Conservation (phyloP, 805 yeast species). For the Candida germanica region DNA sequence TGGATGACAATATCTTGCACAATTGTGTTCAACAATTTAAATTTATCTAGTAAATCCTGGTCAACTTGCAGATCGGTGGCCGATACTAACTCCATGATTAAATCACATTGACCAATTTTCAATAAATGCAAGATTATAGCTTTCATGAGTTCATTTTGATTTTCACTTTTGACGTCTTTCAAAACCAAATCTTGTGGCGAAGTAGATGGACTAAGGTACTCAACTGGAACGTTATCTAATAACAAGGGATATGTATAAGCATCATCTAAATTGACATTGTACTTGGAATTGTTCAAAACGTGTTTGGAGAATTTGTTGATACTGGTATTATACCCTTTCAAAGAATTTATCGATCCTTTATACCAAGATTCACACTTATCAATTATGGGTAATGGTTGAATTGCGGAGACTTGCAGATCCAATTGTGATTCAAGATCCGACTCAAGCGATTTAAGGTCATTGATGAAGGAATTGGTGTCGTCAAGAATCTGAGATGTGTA, state of each 20-base stretch:
- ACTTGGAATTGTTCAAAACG: slow-evolving; percentile 25
- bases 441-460: slow-evolving; percentile 5
- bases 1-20: slow-evolving; percentile 29
- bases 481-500: not conserved
- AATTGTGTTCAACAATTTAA: slow-evolving; percentile 27
- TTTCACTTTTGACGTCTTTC: slow-evolving; percentile 18
- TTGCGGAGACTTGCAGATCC: slow-evolving; percentile 1
- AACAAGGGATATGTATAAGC: slow-evolving; percentile 39
- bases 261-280: slow-evolving; percentile 33
- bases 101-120: slow-evolving; percentile 38
- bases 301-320: slow-evolving; percentile 34
- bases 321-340: slow-evolving; percentile 36
- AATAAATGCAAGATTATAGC: slow-evolving; percentile 38
- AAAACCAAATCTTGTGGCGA: slow-evolving; percentile 7
- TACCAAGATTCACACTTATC: slow-evolving; percentile 30
- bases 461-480: not conserved
- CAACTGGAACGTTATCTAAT: slow-evolving; percentile 25
- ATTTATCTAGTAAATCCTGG: slow-evolving; percentile 21
- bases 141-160: slow-evolving; percentile 30
- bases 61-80: slow-evolving; percentile 20
- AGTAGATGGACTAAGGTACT: slow-evolving; percentile 5
- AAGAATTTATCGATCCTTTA: slow-evolving; percentile 26
- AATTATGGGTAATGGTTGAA: slow-evolving; percentile 3
- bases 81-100: slow-evolving; percentile 26
- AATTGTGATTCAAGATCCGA: slow-evolving; percentile 3